These are phyloP conservation scores for Exophiala calicioides DNA, from an alignment of 2,329 filamentous ascomycete genomes.

Conservation along the genomic window DNA sequence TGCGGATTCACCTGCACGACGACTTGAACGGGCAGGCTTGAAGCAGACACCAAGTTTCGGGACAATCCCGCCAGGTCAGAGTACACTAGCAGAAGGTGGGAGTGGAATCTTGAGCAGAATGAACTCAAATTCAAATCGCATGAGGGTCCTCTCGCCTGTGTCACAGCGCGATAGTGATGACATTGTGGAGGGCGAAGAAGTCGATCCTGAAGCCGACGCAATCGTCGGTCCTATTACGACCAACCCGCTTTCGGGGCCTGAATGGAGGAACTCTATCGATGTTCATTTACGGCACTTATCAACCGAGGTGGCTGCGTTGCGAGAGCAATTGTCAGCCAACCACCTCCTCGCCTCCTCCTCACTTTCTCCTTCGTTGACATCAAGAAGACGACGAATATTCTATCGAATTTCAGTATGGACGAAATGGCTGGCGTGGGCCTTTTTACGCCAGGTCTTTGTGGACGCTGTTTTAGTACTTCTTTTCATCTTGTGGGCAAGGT, in stretches of 20 bases:
- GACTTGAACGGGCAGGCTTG: slow-evolving; percentile 50
- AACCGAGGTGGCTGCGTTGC: slow-evolving; percentile 84
- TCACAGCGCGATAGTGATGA: slow-evolving; percentile 63
- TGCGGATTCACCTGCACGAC: slow-evolving; percentile 41
- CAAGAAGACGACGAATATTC: slow-evolving; percentile 49
- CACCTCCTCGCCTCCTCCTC: slow-evolving; percentile 52
- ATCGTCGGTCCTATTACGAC: slow-evolving; percentile 32
- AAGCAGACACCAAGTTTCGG: slow-evolving; percentile 34
- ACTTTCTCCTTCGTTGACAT: slow-evolving; percentile 34
- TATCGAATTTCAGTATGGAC: slow-evolving; percentile 69
- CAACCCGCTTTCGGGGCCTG: slow-evolving; percentile 5
- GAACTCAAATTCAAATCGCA: slow-evolving; percentile 43
- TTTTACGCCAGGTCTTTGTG: slow-evolving; percentile 71
- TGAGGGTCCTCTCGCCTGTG: slow-evolving; percentile 79
- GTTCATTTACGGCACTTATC: slow-evolving; percentile 84
- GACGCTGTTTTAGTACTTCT: slow-evolving; percentile 61
- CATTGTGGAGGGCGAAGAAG: slow-evolving; percentile 41
- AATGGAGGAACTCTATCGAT: slow-evolving; percentile 62
- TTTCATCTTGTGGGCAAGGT: slow-evolving; percentile 43
- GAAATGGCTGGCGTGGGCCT: slow-evolving; percentile 68
- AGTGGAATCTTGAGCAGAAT: slow-evolving; percentile 12
- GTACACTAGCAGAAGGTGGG: slow-evolving; percentile 6
- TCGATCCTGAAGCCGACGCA: slow-evolving; percentile 31
- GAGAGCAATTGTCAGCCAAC: slow-evolving; percentile 83
- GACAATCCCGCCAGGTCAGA: slow-evolving; percentile 14